These are phyloP conservation scores for Solanum chiquidenum DNA, from an alignment of 257 asterid species.

Conservation along the genomic window DNA sequence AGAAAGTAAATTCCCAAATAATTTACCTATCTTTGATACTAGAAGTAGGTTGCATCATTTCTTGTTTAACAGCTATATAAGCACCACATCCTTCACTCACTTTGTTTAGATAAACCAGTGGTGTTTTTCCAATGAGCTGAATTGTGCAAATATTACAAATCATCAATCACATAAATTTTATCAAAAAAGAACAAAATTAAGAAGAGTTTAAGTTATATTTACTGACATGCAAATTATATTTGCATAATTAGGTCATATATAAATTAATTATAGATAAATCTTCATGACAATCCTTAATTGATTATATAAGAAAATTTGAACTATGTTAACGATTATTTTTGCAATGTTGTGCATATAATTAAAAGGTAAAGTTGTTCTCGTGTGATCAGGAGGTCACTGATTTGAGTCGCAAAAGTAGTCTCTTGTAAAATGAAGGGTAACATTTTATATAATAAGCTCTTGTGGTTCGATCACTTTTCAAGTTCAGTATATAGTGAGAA, in stretches of 20 bases:
- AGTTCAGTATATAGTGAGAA: background rate
- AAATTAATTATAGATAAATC: background rate
- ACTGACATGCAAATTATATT: too few relatives aligned
- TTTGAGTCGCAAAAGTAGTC: too few relatives aligned
- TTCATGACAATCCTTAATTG: background rate
- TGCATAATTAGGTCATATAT: background rate
- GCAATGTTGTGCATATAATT: too few relatives aligned
- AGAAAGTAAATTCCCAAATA: background rate
- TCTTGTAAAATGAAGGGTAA: too few relatives aligned
- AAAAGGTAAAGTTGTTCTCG: too few relatives aligned
- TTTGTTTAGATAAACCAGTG: background rate
- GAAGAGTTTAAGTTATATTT: too few relatives aligned
- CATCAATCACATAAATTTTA: background rate
- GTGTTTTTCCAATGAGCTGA: slow-evolving; percentile 5
- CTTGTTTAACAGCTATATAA: background rate
- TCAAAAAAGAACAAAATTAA: too few relatives aligned
- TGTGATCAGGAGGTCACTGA: too few relatives aligned
- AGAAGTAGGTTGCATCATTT: background rate
- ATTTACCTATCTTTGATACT: background rate
- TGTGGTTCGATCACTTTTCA: background rate
- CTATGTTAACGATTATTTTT: background rate
- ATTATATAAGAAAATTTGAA: background rate
- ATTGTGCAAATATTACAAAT: background rate
- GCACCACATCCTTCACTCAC: slow-evolving; percentile 2
- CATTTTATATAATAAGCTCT: too few relatives aligned